Evolutionary conservation across 495 filamentous ascomycete species (phyloP), one percentile per base, ranked within the genome.

Genomic region (Geoglossum glabrum): DNA sequence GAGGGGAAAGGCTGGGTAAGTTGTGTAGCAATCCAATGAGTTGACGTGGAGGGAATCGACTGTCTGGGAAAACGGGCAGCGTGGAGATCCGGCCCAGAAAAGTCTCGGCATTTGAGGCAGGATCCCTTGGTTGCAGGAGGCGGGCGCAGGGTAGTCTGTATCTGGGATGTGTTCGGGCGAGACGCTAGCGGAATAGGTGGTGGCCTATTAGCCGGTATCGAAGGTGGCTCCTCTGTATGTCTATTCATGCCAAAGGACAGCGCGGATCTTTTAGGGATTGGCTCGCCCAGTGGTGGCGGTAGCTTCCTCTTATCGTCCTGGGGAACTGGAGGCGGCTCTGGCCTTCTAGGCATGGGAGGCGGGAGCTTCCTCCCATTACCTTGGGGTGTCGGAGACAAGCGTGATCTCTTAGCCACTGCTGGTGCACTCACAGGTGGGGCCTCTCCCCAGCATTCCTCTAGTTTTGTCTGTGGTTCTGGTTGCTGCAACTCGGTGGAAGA

Each of bases 51-150:
- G 4, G 86, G 84, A 33, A 92, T 74, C 9, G 77, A 76, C 52
- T 81, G 67, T 28, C 82, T 75, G 9, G 89, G 87, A 65, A 86
- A 85, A 57, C 76, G 85, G 23, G 85, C 78, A 3, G 87, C 90
- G 62, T 90, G 82, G 46, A 63, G 64, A 67, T 98, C 92, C 7
- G 87, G 82, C 6, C 65, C 83, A 7, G 85, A 85, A 66, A 89
- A 97, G 70, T 97, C 89, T 57, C 90, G 80, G 67, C 92, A 96
- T 38, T 76, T 70, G 46, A 96, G 74, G 64, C 92, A 98, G 21
- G 67, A 54, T 6, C 15, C 26, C n/a, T 19, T 69, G 6, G 69
- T 68, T 28, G 61, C 62, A 25, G 66, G 30, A 1, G 66, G 51
- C 4, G 59, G 77, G 76, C 59, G 81, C 83, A 0, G 74, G 76